Base-by-base conservation (phyloP, 2,329 filamentous ascomycete species). In the Lecanicillium sp. region DNA sequence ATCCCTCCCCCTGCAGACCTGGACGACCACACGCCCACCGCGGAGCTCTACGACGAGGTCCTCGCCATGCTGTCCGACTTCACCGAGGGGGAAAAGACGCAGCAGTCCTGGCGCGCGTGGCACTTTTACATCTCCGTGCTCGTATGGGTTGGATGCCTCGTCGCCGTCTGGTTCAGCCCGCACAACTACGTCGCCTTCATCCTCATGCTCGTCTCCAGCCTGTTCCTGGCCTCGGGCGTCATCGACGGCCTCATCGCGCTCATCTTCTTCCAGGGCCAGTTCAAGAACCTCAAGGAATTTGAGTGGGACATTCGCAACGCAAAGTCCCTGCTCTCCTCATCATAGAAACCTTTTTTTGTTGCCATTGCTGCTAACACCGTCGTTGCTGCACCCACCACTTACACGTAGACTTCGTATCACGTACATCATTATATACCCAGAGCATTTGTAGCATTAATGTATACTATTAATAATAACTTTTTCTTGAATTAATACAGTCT, bases 291-390 rank as follows among this genome's bases (percentile, higher is more conserved):
- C 47, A 84, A 81, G 58, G 93, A 98, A 70, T 97, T 97, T 67
- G 82, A 93, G 62, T 96, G 89, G 86, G 93, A 98, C 66, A 83
- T 97, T 21, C 71, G 71, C 43, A 90, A 86, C 61, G 84, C 84
- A 11, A 82, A 69, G 53, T 67, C 69, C 0, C 59, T 66, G 4
- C 37, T 39, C 8, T 11, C 37, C 12, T n/a, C n/a, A n/a, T n/a
- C n/a, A n/a, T n/a, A n/a, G n/a, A n/a, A n/a, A n/a, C n/a, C n/a
- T n/a, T n/a, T n/a, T n/a, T n/a, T n/a, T n/a, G n/a, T n/a, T n/a
- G n/a, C n/a, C n/a, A n/a, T n/a, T n/a, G n/a, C n/a, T n/a, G n/a
- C n/a, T n/a, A n/a, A n/a, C n/a, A n/a, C n/a, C n/a, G n/a, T n/a
- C n/a, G n/a, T n/a, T n/a, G n/a, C n/a, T n/a, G n/a, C n/a, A n/a